Evolutionary conservation across 768 basidiomycete genomes (phyloP).

Genomic region (Boletus coccyginus): DNA sequence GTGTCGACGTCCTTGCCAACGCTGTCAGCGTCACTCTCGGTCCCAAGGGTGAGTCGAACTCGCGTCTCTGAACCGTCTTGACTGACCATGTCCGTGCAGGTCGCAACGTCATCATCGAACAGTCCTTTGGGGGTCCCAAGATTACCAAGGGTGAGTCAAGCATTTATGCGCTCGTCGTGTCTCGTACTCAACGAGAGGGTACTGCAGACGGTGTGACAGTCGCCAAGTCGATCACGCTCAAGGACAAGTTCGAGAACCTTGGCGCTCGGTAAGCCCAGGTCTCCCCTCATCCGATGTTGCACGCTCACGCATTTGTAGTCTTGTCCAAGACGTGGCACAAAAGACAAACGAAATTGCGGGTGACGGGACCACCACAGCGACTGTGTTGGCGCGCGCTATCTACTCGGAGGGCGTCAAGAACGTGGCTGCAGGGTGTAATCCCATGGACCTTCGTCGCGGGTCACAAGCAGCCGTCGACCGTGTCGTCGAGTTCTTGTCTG

Average conservation of each 20-base stretch:
- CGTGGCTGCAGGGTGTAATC: constrained; percentile 98
- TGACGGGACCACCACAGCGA: constrained; percentile 97
- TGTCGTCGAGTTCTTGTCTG: constrained; percentile 86
- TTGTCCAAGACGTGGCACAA: constrained; percentile 92
- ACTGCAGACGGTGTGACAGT: constrained; percentile 93
- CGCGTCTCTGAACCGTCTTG: neutral
- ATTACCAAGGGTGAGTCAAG: constrained; percentile 82
- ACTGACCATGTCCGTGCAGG: constrained; percentile 43
- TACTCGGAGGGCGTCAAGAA: constrained; percentile 99
- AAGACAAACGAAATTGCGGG: constrained; percentile 98
- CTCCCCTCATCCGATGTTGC: neutral
- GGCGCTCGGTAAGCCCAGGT: constrained; percentile 78
- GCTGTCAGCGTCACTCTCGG: constrained; percentile 96
- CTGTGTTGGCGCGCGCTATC: constrained; percentile 94
- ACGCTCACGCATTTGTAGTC: constrained; percentile 42
- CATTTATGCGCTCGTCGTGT: neutral
- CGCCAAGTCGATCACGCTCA: constrained; percentile 88
- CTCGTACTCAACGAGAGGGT: constrained; percentile 1
- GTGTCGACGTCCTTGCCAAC: constrained; percentile 95
- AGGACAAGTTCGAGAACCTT: constrained; percentile 99
- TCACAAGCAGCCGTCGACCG: constrained; percentile 95
- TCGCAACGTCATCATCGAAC: constrained; percentile 98
- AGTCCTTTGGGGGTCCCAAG: constrained; percentile 85
- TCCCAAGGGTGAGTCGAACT: constrained; percentile 64
- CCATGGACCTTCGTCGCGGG: constrained; percentile 99